Conservation (phyloP, 202 grass and related monocot species). For the Eragrostis tef region DNA sequence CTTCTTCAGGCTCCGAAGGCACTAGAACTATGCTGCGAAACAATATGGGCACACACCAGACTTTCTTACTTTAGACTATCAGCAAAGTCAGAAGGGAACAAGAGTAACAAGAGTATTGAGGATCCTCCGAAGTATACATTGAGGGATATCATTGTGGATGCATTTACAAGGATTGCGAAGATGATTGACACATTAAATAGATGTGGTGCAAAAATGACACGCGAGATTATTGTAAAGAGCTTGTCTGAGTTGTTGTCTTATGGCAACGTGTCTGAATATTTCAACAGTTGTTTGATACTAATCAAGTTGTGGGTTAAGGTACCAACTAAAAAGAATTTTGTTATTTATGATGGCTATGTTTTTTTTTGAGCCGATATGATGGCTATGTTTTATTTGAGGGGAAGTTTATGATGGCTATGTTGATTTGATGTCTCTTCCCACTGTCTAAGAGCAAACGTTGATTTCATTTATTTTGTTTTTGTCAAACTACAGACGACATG, state of each 20-base stretch:
- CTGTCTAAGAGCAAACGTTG: neutral
- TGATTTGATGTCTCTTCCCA: no score
- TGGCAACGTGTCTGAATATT: conserved; percentile 46
- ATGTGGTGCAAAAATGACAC: conserved; percentile 49
- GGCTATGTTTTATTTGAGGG: no score
- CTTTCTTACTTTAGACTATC: conserved; percentile 40
- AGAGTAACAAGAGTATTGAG: neutral
- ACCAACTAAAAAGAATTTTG: conserved; percentile 17
- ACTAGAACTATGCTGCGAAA: conserved; percentile 65
- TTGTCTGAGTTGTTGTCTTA: conserved; percentile 54
- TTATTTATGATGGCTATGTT: neutral
- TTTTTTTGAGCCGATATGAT: no score
- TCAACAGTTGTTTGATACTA: conserved; percentile 56
- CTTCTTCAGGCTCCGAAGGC: conserved; percentile 62
- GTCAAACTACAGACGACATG: conserved; percentile 51
- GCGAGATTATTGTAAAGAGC: conserved; percentile 58
- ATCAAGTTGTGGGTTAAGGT: conserved; percentile 91
- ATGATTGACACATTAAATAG: conserved; percentile 63
- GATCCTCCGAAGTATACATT: conserved; percentile 40
- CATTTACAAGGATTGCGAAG: conserved; percentile 53
- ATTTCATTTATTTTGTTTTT: conserved; percentile 38
- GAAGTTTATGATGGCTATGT: no score
- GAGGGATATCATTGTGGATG: conserved; percentile 56
- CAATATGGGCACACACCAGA: conserved; percentile 52
- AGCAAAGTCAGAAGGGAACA: conserved; percentile 28